Evolutionary conservation across 495 filamentous ascomycete species (phyloP), one percentile per base, ranked within the genome.

Genomic region (Halenospora varia): DNA sequence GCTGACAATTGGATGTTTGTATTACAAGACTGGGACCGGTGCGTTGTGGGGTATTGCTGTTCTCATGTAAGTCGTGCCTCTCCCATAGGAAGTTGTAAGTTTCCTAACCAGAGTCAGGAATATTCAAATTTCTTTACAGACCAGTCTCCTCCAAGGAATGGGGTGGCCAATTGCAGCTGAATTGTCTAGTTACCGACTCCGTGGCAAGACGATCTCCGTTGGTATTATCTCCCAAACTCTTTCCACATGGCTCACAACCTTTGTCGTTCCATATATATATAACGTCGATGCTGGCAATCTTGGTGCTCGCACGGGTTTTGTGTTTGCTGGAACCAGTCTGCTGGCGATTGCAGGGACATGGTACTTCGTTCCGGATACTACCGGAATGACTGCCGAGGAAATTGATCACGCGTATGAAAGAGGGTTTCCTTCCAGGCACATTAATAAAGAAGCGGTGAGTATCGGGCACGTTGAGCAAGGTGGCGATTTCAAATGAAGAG

Each of bases 41-140:
- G 17, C 48, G 3, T 17, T 25, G 40, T 75, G 69, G 65, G 74
- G 74, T 10, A 77, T 75, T 1, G 81, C 42, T 4, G 19, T 46
- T 20, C 19, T 46, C 6, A 46, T 46, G 42, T 46, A 46, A 20
- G 42, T 46, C 17, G n/a, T 46, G 6, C 17, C 17, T 13, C 29
- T 35, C 29, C 29, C 13, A 4, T 13, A 35, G 13, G 13, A 35
- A 6, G 29, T 35, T 6, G 4, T 13, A 35, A 6, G 4, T 35
- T 35, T 6, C 4, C 29, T 13, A 35, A 35, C 13, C 29, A 6
- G 6, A 13, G 6, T 6, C 29, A 35, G 29, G 29, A 35, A 35
- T 35, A 35, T 35, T 35, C 29, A 35, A 13, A 35, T 35, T 35
- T 35, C 29, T 4, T 13, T 35, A 4, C 29, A 35, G 13, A 35